These are phyloP conservation scores for Xanthoceras sorbifolium DNA, from an alignment of 345 rosid genomes.

Conservation along the genomic window DNA sequence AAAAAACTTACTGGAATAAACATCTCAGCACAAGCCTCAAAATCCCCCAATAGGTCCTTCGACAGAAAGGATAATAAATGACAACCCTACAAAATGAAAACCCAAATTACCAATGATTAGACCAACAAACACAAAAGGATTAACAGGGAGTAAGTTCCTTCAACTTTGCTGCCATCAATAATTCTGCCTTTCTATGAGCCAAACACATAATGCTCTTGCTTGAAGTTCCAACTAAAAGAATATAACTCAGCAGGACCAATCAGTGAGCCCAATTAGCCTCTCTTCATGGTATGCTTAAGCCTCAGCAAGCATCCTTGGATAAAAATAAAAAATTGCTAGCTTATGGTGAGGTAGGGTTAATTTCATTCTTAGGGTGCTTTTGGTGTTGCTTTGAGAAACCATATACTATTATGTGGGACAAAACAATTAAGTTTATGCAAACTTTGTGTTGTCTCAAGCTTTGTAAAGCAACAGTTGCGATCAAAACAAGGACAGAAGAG, in stretches of 20 bases:
- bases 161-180: background rate
- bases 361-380: background rate
- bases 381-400: background rate
- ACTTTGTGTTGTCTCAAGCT: background rate
- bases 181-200: background rate
- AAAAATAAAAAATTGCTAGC: background rate
- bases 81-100: constrained; percentile 59
- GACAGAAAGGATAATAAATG: constrained; percentile 93
- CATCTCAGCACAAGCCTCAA: constrained; percentile 92
- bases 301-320: background rate
- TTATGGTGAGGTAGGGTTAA: background rate
- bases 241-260: background rate
- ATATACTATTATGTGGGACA: background rate
- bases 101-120: constrained; percentile 24
- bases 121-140: constrained; percentile 14
- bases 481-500: background rate
- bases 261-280: background rate
- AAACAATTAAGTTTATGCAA: background rate
- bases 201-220: background rate
- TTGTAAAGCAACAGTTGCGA: background rate
- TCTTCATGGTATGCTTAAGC: background rate
- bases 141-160: background rate
- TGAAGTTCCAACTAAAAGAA: background rate
- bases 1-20: constrained; percentile 81
- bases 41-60: constrained; percentile 96